Base-by-base conservation (phyloP, 805 yeast genomes). In the Saturnispora saitoi region DNA sequence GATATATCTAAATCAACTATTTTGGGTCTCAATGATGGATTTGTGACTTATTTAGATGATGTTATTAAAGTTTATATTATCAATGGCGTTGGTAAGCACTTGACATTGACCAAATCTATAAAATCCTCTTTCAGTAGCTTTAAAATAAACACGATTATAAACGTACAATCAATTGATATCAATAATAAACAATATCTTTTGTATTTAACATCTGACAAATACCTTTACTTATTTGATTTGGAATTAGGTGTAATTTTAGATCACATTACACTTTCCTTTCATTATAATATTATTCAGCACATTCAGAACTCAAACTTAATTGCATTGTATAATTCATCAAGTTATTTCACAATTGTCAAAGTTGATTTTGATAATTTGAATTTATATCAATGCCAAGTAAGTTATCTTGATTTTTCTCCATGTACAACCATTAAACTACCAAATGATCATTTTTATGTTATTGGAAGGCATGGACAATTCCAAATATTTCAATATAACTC, bases 321-420 rank as follows among this genome's bases (percentile, higher is more conserved):
- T 32, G 45, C 46, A 22, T 20, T 47, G 15, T 47, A 47, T 38
- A 31, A 24, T 15, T 24, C 36, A 5, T 38, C 50, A n/a, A 37
- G 43, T 24, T 47, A 47, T 24, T 47, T 42, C 24, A 11, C 32
- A 3, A 30, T 47, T 5, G 32, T 47, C 14, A 22, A 47, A 19
- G 30, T 47, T 17, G 37, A 47, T 24, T 19, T 29, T 11, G 37
- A 32, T 9, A 22, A 20, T 26, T 15, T 22, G 12, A 22, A 28
- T 4, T 15, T 47, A 14, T 11, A 28, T 2, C 30, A 22, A 14
- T 48, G 58, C 11, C n/a, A 47, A 9, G 39, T 53, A 3, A 48
- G 48, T 1, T 47, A 56, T 42, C 46, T 62, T 2, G 50, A 53
- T 4, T 61, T 57, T 47, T 54, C 62, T 56, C 58, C 67, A 4